Evolutionary conservation across 305 asterid genomes (phyloP).

Genomic region (Rubia occidens): DNA sequence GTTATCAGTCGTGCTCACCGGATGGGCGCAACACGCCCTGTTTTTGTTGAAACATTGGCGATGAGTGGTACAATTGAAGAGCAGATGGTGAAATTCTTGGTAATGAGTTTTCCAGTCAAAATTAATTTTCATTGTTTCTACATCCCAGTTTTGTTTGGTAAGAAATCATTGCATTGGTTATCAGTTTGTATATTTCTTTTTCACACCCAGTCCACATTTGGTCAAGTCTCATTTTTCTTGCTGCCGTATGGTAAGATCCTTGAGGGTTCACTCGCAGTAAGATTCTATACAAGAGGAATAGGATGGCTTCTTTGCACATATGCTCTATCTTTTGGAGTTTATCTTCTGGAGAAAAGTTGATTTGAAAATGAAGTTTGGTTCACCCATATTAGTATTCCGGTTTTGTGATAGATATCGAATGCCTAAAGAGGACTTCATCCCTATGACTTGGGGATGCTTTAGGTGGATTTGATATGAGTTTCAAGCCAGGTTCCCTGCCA

Average conservation of each 20-base stretch:
- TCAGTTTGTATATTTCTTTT: neutral
- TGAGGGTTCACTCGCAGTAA: neutral
- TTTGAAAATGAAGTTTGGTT: neutral
- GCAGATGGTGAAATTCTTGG: constrained; percentile 89
- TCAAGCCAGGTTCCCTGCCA: neutral
- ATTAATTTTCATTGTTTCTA: neutral
- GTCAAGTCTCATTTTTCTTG: neutral
- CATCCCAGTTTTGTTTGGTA: neutral
- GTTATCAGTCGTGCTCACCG: constrained; percentile 99
- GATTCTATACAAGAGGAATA: neutral
- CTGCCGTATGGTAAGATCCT: neutral
- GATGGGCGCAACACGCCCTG: constrained; percentile 94
- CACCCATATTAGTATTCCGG: neutral
- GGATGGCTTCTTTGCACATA: neutral
- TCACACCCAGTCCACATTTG: neutral
- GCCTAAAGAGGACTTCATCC: neutral
- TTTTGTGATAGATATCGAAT: neutral
- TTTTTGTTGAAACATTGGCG: constrained; percentile 81
- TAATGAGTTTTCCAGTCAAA: constrained; percentile 16
- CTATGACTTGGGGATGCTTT: neutral
- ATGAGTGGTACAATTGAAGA: constrained; percentile 95
- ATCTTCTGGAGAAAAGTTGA: neutral
- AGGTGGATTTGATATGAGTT: neutral
- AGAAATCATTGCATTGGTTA: neutral
- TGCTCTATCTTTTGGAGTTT: neutral